phyloP scores from a whole-genome alignment of 768 basidiomycete species.

The Naematelia encephala region DNA sequence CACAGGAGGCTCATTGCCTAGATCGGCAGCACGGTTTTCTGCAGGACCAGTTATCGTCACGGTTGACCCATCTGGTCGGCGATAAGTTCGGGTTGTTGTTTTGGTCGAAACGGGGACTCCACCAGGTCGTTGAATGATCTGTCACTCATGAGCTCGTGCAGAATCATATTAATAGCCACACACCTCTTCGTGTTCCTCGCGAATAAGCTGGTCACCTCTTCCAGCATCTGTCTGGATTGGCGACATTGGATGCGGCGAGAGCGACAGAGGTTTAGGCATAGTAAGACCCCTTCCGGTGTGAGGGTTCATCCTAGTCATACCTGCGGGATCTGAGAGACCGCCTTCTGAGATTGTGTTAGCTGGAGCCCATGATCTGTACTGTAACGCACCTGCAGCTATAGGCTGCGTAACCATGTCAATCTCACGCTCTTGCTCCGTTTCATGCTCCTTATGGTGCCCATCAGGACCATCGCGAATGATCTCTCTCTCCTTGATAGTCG shows the following conservation, averaged over 20 bases:
- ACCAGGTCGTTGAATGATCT: constrained; percentile 41
- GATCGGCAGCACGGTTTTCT: constrained; percentile 1
- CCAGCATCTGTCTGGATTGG: constrained; percentile 25
- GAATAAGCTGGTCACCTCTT: constrained; percentile 28
- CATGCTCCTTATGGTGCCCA: constrained; percentile 28
- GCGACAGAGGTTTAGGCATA: constrained; percentile 32
- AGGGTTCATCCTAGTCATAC: constrained; percentile 32
- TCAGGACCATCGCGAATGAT: constrained; percentile 33
- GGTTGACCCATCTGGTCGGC: constrained; percentile 11
- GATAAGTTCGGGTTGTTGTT: constrained; percentile 38
- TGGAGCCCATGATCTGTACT: constrained; percentile 7
- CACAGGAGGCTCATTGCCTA: not conserved
- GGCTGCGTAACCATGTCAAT: constrained; percentile 22
- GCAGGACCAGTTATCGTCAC: not conserved
- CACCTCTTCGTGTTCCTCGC: constrained; percentile 44
- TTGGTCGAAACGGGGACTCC: constrained; percentile 33
- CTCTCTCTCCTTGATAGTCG: constrained; percentile 36
- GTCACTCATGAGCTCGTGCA: not conserved
- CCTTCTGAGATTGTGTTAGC: constrained; percentile 6
- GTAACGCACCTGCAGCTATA: constrained; percentile 5
- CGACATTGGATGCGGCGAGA: constrained; percentile 24
- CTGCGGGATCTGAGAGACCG: constrained; percentile 12
- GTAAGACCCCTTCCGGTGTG: constrained; percentile 37
- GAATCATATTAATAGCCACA: constrained; percentile 10
- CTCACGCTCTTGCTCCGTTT: constrained; percentile 18